Evolutionary conservation across 2,329 filamentous ascomycete genomes (phyloP).

Genomic region (Hymenoscyphus infarciens): DNA sequence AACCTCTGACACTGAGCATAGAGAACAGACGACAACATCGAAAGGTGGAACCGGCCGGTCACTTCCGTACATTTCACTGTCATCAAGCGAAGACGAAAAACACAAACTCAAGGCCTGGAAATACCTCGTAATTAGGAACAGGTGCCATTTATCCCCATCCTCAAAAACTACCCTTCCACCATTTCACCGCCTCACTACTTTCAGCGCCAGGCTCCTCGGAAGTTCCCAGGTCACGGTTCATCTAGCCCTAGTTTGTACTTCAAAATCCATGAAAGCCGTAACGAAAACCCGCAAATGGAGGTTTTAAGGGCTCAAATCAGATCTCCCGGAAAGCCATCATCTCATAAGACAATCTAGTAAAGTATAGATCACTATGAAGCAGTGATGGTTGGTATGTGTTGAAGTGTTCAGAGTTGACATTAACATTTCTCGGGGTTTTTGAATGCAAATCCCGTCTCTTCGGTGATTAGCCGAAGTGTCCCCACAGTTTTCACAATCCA

Average conservation of each 20-base stretch:
- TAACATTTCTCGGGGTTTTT: not conserved
- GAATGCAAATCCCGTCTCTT: not conserved
- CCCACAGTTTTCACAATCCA: not conserved
- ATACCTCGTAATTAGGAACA: not conserved
- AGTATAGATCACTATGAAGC: not conserved
- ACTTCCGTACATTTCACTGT: too few species aligned
- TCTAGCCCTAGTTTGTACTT: not conserved
- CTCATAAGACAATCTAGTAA: not conserved
- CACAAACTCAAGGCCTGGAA: not conserved
- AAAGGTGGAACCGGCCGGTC: too few species aligned
- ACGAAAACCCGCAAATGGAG: not conserved
- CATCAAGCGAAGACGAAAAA: too few species aligned
- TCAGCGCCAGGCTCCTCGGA: not conserved
- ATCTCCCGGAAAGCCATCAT: not conserved
- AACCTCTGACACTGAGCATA: too few species aligned
- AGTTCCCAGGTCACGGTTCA: not conserved
- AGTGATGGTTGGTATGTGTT: not conserved
- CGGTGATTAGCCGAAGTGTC: not conserved
- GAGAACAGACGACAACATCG: too few species aligned
- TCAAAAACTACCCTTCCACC: not conserved
- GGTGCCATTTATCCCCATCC: not conserved
- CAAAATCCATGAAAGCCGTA: not conserved
- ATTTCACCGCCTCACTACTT: not conserved
- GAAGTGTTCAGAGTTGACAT: constrained; percentile 1
- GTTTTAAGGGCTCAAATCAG: not conserved